Conservation (phyloP, 2,329 filamentous ascomycete species). For the Neofusicoccum laricinum region DNA sequence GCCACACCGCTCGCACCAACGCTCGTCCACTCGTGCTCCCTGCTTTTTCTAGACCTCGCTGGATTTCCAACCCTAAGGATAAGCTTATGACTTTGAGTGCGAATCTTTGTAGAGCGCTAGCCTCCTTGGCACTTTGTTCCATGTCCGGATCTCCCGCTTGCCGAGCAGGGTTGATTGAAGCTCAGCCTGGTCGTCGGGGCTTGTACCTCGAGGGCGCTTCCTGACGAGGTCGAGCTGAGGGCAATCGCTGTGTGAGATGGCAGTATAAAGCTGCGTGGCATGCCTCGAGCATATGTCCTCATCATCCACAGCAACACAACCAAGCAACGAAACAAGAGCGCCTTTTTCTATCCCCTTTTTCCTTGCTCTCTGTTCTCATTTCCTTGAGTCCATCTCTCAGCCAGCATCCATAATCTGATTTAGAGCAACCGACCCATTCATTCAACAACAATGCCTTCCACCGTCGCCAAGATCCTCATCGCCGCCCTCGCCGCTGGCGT, state of each 20-base stretch:
- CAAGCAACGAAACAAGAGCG: constrained; percentile 25
- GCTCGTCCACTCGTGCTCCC: neutral
- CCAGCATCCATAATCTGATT: constrained; percentile 18
- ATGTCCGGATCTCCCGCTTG: neutral
- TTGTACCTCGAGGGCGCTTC: neutral
- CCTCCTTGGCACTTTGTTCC: neutral
- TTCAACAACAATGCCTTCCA: constrained; percentile 29
- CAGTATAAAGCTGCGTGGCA: constrained; percentile 27
- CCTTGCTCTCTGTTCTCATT: constrained; percentile 21
- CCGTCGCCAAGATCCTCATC: constrained; percentile 32
- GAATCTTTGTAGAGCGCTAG: constrained; percentile 2
- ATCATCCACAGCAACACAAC: constrained; percentile 25
- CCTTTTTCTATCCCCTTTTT: constrained; percentile 20
- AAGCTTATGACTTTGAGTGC: constrained; percentile 14
- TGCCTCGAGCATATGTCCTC: neutral
- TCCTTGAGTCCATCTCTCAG: constrained; percentile 14
- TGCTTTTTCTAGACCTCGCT: neutral
- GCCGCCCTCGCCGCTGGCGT: constrained; percentile 29
- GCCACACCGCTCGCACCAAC: neutral
- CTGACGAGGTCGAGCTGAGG: neutral
- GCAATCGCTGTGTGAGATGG: neutral
- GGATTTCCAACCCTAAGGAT: constrained; percentile 3
- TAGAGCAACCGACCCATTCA: constrained; percentile 23
- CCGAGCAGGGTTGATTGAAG: neutral
- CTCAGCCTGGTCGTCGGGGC: neutral